Base-by-base conservation (phyloP, 2,329 filamentous ascomycete genomes). In the Sporothrix dimorphospora region DNA sequence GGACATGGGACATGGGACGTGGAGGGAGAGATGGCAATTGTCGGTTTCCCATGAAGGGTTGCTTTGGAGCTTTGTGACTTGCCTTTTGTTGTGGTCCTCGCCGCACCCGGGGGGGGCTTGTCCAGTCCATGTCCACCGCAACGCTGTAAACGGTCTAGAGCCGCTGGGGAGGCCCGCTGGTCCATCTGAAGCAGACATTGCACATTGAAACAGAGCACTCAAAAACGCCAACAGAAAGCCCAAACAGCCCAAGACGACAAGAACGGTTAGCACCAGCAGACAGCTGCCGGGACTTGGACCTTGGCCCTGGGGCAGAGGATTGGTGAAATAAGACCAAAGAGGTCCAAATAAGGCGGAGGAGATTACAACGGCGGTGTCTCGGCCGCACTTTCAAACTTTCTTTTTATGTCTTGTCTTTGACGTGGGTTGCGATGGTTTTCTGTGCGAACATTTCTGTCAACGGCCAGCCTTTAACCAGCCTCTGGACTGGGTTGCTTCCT, bases 311-410 rank as follows among this genome's bases (percentile, higher is more conserved):
- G 57, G 9, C 57, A 57, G 57, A 21, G 24, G 38, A 63, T 16
- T 21, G 27, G 12, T n/a, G n/a, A n/a, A 34, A n/a, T 61, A 19
- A 57, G 27, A 57, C 27, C n/a, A n/a, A n/a, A n/a, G n/a, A n/a
- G n/a, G n/a, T n/a, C 61, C 19, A 21, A 49, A 49, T 12, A 38
- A 47, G 30, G 55, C 55, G 57, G 45, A 55, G 66, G 66, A 69
- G 66, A 69, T 69, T 69, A 45, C 65, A 69, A 69, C 66, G 66
- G 66, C 66, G 66, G 47, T 69, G 66, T 69, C 66, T 69, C 66
- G 66, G 66, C 66, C 47, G 66, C 66, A 69, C 49, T 69, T 19
- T 34, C 30, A 24, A 14, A 38, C 12, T 53, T 27, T 68, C 16
- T 40, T 67, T 42, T 27, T 27, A 14, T 63, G 57, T 38, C 42